Percentiles rank a stretch among this genome's conserved stretches.
phyloP scores from a whole-genome alignment of 805 yeast genomes.

The Clavispora carvajalis region DNA sequence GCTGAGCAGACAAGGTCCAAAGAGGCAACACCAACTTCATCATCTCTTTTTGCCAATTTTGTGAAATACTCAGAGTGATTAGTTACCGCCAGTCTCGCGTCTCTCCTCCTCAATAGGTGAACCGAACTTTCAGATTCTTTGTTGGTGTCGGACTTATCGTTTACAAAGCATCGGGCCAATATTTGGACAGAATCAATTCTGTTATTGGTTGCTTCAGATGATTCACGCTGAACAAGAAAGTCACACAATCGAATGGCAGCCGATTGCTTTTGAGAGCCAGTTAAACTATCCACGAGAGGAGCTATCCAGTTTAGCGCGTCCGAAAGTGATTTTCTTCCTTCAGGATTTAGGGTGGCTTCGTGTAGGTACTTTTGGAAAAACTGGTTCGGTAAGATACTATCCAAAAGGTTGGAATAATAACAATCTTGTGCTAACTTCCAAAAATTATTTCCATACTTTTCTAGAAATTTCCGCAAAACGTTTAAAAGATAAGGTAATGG shows the following conservation, averaged over 20 bases:
- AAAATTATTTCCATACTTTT: slow-evolving; percentile 37
- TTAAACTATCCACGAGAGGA: slow-evolving; percentile 39
- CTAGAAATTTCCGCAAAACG: slow-evolving; percentile 42
- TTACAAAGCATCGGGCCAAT: slow-evolving; percentile 15
- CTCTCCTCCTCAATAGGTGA: slow-evolving; percentile 39
- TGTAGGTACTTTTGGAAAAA: slow-evolving; percentile 35
- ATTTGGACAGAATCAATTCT: slow-evolving; percentile 7
- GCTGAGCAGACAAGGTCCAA: slow-evolving; percentile 10
- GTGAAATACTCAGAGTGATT: slow-evolving; percentile 32
- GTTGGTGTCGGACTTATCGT: slow-evolving; percentile 4
- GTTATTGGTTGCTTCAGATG: not conserved
- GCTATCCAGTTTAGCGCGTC: slow-evolving; percentile 56
- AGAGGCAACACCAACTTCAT: slow-evolving; percentile 1
- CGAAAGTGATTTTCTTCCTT: slow-evolving; percentile 16
- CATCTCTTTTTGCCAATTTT: slow-evolving; percentile 12
- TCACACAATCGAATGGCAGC: slow-evolving; percentile 48
- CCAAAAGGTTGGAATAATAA: slow-evolving; percentile 52
- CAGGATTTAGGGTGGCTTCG: slow-evolving; percentile 3
- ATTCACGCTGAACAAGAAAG: slow-evolving; percentile 32
- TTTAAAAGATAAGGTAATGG: slow-evolving; percentile 55
- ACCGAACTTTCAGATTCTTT: slow-evolving; percentile 16
- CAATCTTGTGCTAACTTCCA: slow-evolving; percentile 56
- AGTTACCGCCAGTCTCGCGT: slow-evolving; percentile 45
- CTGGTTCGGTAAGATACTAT: slow-evolving; percentile 54
- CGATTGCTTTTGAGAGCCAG: slow-evolving; percentile 46